Base-by-base conservation (phyloP, 768 basidiomycete species). In the Suillus hirtellus region DNA sequence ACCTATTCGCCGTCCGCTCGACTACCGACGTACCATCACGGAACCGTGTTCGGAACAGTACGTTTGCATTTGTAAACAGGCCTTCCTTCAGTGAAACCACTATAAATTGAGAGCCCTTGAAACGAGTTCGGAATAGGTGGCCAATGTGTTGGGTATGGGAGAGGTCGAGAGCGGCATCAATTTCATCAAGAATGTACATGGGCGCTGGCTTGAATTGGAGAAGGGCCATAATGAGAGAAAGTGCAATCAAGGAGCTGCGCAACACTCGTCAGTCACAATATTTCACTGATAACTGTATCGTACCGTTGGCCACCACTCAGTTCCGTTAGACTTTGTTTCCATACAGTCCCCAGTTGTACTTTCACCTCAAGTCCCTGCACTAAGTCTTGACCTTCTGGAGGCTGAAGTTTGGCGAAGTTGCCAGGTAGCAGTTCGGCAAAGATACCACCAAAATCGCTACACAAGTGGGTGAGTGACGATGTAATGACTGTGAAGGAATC, bases 201-300 rank as follows among this genome's bases (percentile, higher is more conserved):
- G 95, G 96, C 17, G 96, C 96, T 9, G 96, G 96, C 72, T 98
- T 98, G 84, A 98, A 98, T 74, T 98, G 95, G n/a, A 99, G 87
- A 19, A 99, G 86, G 0, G 97, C 92, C 95, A 99, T 96, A 80
- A 99, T 99, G 44, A 99, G 83, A 14, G 96, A 99, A 1, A 99
- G 85, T 0, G 97, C 97, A 71, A 99, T 99, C 67, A 99, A 84
- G 0, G 97, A 99, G 67, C 96, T 99, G 68, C 27, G 47, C 44
- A 37, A 49, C n/a, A 54, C 53, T 19, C 10, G 34, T 67, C 43
- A 42, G 19, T 67, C 59, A 55, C 40, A 59, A 50, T 59, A 40
- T 38, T 44, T 4, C 14, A 47, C 44, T 34, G 50, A 55, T 17
- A 15, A 14, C 11, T 63, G 40, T 17, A 34, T 74, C 88, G 64